Evolutionary conservation across 78 protist species (phyloP), one percentile per base, ranked within the genome.

Genomic region (Dictyostelium purpureum): DNA sequence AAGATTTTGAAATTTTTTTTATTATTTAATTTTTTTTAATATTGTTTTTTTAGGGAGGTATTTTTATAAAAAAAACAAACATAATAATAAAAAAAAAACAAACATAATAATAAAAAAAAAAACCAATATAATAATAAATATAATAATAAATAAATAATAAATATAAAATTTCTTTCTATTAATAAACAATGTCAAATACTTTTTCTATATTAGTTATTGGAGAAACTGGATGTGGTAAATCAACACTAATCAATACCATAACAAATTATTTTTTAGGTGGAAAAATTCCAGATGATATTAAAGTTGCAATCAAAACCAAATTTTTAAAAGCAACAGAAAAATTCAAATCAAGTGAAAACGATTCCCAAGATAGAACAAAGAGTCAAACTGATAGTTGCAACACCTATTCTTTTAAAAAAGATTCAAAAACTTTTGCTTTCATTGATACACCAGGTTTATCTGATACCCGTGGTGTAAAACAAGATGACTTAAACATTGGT

Each of bases 371-470:
- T 77, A 40, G 33, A 19, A 40, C 28, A 28, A 1, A 10, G 0
- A 77, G 83, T 57, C 63, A 77, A 51, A 77, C 87, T 1, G 28
- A 59, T 31, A 0, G 21, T 26, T 77, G 87, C 42, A 33, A 18
- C 0, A 33, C n/a, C 5, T 77, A 77, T 19, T n/a, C 40, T 2
- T 77, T 59, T 33, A 14, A 33, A 3, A 59, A 21, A 24, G 71
- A 43, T 1, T 28, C 14, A 26, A 7, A 16, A 11, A 77, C 18
- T 37, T 77, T 51, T n/a, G 28, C 10, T 12, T 35, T 77, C 12
- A 59, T 77, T 38, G 87, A 77, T 51, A n/a, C 47, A 6, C 87
- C 87, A 59, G 87, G 87, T 9, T 28, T 77, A 2, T 52, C 66
- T 10, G 82, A 77, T 59, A 77, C 87, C 0, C 11, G 71, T 7